phyloP scores from a whole-genome alignment of 495 filamentous ascomycete species.

The Penicillium longicatenatum region DNA sequence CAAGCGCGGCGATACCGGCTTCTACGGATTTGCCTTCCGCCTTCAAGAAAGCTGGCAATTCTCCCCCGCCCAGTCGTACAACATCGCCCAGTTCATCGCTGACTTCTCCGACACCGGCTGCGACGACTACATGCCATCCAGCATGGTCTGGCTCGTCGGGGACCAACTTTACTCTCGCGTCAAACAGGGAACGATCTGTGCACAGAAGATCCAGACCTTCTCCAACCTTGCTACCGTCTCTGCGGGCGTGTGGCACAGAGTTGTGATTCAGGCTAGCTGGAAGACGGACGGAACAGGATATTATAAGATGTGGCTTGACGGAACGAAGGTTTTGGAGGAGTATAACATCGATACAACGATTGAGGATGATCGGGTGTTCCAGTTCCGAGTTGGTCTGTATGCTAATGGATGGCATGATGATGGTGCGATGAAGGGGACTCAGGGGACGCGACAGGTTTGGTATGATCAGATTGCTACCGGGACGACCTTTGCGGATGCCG shows the following conservation, averaged over 20 bases:
- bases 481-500: constrained; percentile 49
- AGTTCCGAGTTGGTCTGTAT: constrained; percentile 58
- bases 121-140: constrained; percentile 55
- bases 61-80: constrained; percentile 48
- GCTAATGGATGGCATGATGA: constrained; percentile 60
- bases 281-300: background rate
- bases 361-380: constrained; percentile 45
- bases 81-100: constrained; percentile 59
- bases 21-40: constrained; percentile 50
- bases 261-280: constrained; percentile 41
- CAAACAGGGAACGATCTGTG: constrained; percentile 48
- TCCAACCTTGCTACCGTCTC: constrained; percentile 40
- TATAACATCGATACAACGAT: constrained; percentile 48
- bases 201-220: constrained; percentile 35
- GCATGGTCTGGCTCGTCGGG: constrained; percentile 54
- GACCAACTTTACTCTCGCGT: constrained; percentile 48
- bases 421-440: constrained; percentile 41
- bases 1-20: constrained; percentile 49
- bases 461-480: constrained; percentile 56
- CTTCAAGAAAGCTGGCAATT: constrained; percentile 47
- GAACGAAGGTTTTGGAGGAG: constrained; percentile 47
- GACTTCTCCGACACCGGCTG: constrained; percentile 50
- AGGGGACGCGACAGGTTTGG: constrained; percentile 53
- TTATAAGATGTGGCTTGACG: constrained; percentile 52
- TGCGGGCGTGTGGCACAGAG: constrained; percentile 50